A percentile compares a stretch with the other conserved stretches of the same genome.
Evolutionary conservation across 2,329 filamentous ascomycete genomes (phyloP).

Genomic region (Elsinoe australis): DNA sequence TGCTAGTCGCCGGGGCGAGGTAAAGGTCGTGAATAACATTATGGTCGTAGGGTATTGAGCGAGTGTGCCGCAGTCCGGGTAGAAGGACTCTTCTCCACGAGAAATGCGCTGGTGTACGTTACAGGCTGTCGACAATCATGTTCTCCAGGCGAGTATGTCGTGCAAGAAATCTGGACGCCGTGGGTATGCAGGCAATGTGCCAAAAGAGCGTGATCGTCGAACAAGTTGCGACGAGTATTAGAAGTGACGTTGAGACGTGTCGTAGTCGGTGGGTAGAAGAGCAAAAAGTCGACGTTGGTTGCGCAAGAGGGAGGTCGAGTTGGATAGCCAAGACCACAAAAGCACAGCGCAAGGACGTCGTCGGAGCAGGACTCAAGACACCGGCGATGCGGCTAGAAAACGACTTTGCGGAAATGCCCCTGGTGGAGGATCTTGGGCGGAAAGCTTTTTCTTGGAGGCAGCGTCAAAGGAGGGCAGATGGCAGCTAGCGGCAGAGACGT

Average conservation of each 20-base stretch:
- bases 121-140: slow-evolving; percentile 11
- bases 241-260: neutral
- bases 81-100: neutral
- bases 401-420: neutral
- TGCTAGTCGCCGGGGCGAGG: slow-evolving; percentile 34
- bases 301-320: neutral
- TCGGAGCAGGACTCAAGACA: slow-evolving; percentile 8
- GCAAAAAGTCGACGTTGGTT: neutral
- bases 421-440: neutral
- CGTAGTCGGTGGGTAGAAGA: neutral
- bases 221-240: slow-evolving; percentile 8
- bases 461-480: neutral
- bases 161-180: neutral
- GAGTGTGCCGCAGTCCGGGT: slow-evolving; percentile 3
- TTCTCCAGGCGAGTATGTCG: neutral
- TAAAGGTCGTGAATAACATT: slow-evolving; percentile 25
- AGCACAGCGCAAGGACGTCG: slow-evolving; percentile 7
- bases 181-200: slow-evolving; percentile 3
- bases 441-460: neutral
- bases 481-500: neutral
- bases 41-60: slow-evolving; percentile 2
- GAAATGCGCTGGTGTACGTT: neutral
- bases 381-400: neutral
- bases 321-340: slow-evolving; percentile 5
- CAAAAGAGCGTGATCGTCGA: slow-evolving; percentile 10